phyloP scores from a whole-genome alignment of 2,329 filamentous ascomycete genomes.

The Sclerotinia sclerotiorum region DNA sequence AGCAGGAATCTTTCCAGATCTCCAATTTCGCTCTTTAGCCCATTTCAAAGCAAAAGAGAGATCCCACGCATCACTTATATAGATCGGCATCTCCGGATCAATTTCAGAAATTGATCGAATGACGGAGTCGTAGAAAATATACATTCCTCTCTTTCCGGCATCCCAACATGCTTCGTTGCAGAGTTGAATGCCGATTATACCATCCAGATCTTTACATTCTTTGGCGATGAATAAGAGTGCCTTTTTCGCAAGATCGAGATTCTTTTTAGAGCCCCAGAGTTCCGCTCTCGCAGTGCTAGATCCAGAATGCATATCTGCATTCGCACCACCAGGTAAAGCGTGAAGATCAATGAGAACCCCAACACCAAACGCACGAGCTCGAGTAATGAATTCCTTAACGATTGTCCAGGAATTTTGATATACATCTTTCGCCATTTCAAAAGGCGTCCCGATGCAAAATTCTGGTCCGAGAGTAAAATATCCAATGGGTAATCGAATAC shows the following conservation, averaged over 20 bases:
- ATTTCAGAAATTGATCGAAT: slow-evolving; percentile 49
- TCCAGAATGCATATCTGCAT: slow-evolving; percentile 55
- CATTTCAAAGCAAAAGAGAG: slow-evolving; percentile 48
- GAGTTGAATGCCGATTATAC: slow-evolving; percentile 56
- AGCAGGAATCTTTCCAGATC: slow-evolving; percentile 28
- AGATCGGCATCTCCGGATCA: slow-evolving; percentile 52
- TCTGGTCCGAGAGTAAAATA: slow-evolving; percentile 56
- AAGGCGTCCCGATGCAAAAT: slow-evolving; percentile 53
- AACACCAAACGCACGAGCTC: slow-evolving; percentile 48
- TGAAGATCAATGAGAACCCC: slow-evolving; percentile 60
- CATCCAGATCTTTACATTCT: slow-evolving; percentile 43
- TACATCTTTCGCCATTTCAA: slow-evolving; percentile 47
- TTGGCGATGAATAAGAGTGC: slow-evolving; percentile 52
- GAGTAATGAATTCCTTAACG: slow-evolving; percentile 49
- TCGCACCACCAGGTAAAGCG: slow-evolving; percentile 58
- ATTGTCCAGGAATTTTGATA: slow-evolving; percentile 55
- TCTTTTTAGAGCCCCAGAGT: slow-evolving; percentile 49
- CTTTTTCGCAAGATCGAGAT: slow-evolving; percentile 48
- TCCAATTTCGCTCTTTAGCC: slow-evolving; percentile 40
- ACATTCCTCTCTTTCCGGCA: slow-evolving; percentile 50
- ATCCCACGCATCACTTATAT: slow-evolving; percentile 60
- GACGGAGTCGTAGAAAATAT: slow-evolving; percentile 56
- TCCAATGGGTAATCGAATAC: slow-evolving; percentile 59
- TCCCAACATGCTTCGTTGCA: slow-evolving; percentile 56
- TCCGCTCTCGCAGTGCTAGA: slow-evolving; percentile 52